Conservation (phyloP, 768 basidiomycete genomes). For the Paxillus involutus region DNA sequence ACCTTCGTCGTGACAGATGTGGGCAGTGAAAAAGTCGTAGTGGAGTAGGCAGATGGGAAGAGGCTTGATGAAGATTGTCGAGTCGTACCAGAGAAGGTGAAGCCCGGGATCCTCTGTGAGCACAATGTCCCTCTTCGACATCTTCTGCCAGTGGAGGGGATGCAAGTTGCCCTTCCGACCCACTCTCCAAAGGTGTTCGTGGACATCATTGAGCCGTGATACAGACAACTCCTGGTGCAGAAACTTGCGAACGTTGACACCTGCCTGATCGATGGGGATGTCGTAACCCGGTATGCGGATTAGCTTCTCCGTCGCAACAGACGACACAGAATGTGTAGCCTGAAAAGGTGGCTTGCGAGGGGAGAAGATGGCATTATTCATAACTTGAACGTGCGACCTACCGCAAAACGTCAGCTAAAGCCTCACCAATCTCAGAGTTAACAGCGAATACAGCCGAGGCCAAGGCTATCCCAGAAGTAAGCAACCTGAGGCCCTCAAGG, state of each 20-base stretch:
- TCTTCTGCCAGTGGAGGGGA: slow-evolving; percentile 11
- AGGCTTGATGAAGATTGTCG: slow-evolving; percentile 8
- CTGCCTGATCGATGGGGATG: background rate
- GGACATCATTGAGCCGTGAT: background rate
- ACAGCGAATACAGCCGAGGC: background rate
- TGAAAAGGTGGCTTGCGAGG: slow-evolving; percentile 1
- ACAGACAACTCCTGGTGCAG: slow-evolving; percentile 4
- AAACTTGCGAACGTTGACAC: background rate
- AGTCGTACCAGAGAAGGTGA: slow-evolving; percentile 8
- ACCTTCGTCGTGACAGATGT: background rate
- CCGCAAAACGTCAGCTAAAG: background rate
- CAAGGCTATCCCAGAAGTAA: background rate
- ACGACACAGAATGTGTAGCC: background rate
- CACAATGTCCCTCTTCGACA: slow-evolving; percentile 8
- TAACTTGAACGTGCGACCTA: background rate
- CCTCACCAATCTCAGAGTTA: background rate
- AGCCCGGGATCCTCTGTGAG: slow-evolving; percentile 11
- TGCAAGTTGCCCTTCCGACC: slow-evolving; percentile 8
- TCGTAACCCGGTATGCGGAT: slow-evolving; percentile 3
- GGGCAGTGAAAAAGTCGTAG: background rate
- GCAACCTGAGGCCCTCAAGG: background rate
- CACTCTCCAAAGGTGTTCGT: slow-evolving; percentile 10
- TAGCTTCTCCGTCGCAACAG: background rate
- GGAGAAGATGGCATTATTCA: background rate
- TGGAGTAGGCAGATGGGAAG: slow-evolving; percentile 3